Evolutionary conservation across 225 moss, liverwort and hornwort genomes (phyloP), one percentile per base, ranked within the genome.

Genomic region (Climacium dendroides): DNA sequence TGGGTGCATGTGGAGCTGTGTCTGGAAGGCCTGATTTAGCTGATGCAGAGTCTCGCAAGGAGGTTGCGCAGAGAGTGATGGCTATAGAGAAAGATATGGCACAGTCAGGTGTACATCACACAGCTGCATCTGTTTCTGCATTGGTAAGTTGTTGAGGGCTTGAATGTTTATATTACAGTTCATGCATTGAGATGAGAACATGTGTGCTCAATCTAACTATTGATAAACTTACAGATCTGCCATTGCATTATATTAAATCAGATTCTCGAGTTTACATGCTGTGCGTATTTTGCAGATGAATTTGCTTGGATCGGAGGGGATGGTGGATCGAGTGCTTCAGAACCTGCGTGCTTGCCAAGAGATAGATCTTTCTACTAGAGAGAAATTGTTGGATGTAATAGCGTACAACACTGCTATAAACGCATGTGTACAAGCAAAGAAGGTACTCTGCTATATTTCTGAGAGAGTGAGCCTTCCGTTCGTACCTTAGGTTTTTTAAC

Each of bases 71-170:
- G 91, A 92, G 96, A 90, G 91, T 99, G 66, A 89, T 94, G 87
- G 97, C 97, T 70, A 94, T 99, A 85, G 98, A 99, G 92, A 89
- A 95, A 87, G 97, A 99, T 89, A 99, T 99, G 98, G 96, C 94
- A 52, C 92, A 88, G 74, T 96, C 97, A 74, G 92, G 93, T 79
- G 91, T 99, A 50, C 92, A 90, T 30, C 97, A 99, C 79, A 94
- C 97, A 53, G 88, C 83, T 53, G 92, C 96, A 89, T 96, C 98
- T 65, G 92, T 97, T 66, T 96, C 96, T 87, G 91, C 96, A 37
- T 89, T 99, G 95, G 98, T 98, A 89, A 91, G 96, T 94, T 59
- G 67, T 84, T 77, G 20, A 76, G 77, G 19, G 71, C 72, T 69
- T 82, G 58, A 58, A 24, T 72, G 54, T 73, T 81, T 43, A 17